These are phyloP conservation scores for Gastrodia elata DNA, from an alignment of 106 monocot species.

Conservation along the genomic window DNA sequence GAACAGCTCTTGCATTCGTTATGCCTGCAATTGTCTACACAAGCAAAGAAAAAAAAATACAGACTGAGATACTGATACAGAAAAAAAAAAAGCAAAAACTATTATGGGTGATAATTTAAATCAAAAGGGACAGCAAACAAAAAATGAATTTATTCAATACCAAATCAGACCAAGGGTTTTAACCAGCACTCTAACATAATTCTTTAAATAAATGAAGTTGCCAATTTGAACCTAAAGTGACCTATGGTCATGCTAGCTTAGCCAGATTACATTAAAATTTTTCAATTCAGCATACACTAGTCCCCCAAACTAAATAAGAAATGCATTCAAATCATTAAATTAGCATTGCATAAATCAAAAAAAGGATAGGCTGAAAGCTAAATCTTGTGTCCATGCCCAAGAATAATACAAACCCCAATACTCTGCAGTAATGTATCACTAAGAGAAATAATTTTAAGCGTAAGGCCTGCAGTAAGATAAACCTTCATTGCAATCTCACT, in stretches of 20 bases:
- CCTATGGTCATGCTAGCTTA: background rate
- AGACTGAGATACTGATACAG: background rate
- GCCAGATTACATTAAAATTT: background rate
- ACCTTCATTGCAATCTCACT: background rate
- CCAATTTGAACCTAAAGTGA: background rate
- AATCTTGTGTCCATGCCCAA: too few species aligned
- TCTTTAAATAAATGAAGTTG: background rate
- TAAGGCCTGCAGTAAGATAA: background rate
- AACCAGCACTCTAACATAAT: background rate
- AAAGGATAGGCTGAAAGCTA: too few species aligned
- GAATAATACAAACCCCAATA: too few species aligned
- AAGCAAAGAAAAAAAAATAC: background rate
- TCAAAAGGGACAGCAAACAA: background rate
- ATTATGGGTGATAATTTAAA: background rate
- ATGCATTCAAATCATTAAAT: background rate
- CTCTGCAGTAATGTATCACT: too few species aligned
- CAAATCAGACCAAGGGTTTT: background rate
- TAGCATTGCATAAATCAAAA: too few species aligned
- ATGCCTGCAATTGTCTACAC: constrained; percentile 80
- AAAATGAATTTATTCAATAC: background rate
- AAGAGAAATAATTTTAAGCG: too few species aligned
- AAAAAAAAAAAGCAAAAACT: background rate
- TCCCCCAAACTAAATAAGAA: background rate
- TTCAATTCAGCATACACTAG: background rate
- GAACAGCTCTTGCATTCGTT: constrained; percentile 67